phyloP scores from a whole-genome alignment of 2,329 filamentous ascomycete genomes.

The Albophoma yamanashiensis region DNA sequence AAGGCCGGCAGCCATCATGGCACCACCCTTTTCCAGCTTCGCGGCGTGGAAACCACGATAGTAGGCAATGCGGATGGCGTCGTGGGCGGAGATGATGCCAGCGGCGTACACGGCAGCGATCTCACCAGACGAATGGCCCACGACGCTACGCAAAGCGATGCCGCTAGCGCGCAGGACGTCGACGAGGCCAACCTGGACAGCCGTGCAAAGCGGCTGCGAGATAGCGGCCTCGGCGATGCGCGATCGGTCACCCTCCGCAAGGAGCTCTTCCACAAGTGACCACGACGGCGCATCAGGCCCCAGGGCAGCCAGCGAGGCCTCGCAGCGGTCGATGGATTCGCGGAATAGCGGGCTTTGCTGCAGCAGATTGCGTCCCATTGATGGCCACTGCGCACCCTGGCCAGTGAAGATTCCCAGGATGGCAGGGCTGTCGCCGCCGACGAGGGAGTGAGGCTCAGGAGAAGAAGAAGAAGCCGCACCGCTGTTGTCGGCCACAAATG shows the following conservation, averaged over 20 bases:
- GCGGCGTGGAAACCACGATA: slow-evolving; percentile 7
- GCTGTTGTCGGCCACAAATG: not conserved
- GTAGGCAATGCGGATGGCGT: slow-evolving; percentile 9
- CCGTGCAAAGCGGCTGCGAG: slow-evolving; percentile 18
- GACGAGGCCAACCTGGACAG: slow-evolving; percentile 23
- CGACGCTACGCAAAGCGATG: slow-evolving; percentile 23
- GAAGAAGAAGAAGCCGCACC: not conserved
- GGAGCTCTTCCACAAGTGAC: not conserved
- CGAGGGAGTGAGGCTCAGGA: not conserved
- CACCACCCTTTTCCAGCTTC: not conserved
- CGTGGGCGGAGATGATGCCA: slow-evolving; percentile 3
- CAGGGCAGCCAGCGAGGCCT: not conserved
- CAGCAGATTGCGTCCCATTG: slow-evolving; percentile 18
- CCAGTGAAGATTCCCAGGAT: slow-evolving; percentile 21
- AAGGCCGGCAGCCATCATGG: slow-evolving; percentile 12
- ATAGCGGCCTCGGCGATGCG: slow-evolving; percentile 3
- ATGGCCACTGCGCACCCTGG: slow-evolving; percentile 21
- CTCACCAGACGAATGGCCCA: slow-evolving; percentile 22
- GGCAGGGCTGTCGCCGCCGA: not conserved
- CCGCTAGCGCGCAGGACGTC: slow-evolving; percentile 18
- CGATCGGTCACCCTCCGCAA: not conserved
- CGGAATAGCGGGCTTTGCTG: slow-evolving; percentile 1
- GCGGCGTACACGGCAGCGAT: slow-evolving; percentile 18
- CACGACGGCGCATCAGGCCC: slow-evolving; percentile 3
- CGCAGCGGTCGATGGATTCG: not conserved